Conservation (phyloP, 768 basidiomycete genomes). For the Mycena crocata region DNA sequence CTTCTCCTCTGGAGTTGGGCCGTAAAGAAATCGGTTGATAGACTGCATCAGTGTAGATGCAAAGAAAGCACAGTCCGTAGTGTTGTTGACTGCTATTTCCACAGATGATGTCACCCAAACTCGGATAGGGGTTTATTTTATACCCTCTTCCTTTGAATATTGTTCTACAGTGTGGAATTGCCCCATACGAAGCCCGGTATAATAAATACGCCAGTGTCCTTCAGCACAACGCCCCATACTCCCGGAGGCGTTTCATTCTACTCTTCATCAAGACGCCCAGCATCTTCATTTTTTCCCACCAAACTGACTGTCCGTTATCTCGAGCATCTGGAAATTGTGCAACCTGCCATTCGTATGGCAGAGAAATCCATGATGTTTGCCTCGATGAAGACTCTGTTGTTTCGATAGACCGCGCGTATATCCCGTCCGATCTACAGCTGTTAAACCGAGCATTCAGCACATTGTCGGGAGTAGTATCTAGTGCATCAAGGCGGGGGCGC, state of each 20-base stretch:
- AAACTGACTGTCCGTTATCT: slow-evolving; percentile 1
- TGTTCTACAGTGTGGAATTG: no score
- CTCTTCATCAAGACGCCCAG: slow-evolving; percentile 19
- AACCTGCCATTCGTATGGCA: slow-evolving; percentile 21
- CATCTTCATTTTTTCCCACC: slow-evolving; percentile 26
- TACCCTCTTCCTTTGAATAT: no score
- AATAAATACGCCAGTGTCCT: background rate
- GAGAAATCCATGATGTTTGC: slow-evolving; percentile 11
- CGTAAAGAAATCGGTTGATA: slow-evolving; percentile 94
- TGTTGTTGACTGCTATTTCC: slow-evolving; percentile 4
- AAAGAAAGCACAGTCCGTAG: slow-evolving; percentile 17
- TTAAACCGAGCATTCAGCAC: no score
- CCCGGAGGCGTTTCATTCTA: slow-evolving; percentile 11
- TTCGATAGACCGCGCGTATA: slow-evolving; percentile 8
- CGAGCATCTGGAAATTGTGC: background rate
- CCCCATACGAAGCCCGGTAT: no score
- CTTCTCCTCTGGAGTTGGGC: slow-evolving; percentile 95
- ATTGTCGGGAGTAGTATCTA: background rate
- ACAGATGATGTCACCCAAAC: slow-evolving; percentile 18
- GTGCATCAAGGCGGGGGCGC: background rate
- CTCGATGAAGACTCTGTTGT: slow-evolving; percentile 10
- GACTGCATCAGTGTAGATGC: slow-evolving; percentile 70
- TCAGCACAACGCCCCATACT: slow-evolving; percentile 19
- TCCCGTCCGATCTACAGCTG: background rate
- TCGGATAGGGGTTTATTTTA: slow-evolving; percentile 7